phyloP scores from a whole-genome alignment of 208 protist species.

The Leishmania mexicana region DNA sequence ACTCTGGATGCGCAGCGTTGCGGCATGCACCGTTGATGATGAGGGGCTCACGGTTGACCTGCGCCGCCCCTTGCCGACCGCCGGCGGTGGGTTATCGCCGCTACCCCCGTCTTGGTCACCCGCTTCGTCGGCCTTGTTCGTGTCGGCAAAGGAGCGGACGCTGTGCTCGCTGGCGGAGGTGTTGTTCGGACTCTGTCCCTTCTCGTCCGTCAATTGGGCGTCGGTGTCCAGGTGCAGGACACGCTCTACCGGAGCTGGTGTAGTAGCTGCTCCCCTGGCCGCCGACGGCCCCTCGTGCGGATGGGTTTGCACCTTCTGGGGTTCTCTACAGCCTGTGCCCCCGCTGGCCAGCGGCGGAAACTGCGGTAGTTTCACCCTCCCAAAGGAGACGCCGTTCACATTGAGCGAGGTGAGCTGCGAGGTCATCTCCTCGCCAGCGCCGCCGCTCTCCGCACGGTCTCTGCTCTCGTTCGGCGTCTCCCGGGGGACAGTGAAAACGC shows the following conservation, averaged over 20 bases:
- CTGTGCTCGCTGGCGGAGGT: not conserved
- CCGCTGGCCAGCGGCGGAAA: conserved; percentile 13
- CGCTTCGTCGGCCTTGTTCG: not conserved
- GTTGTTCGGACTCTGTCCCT: not conserved
- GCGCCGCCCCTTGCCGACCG: not conserved
- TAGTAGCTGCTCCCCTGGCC: not conserved
- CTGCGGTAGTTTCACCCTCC: conserved; percentile 8
- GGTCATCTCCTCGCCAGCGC: not conserved
- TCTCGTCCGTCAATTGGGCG: not conserved
- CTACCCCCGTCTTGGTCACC: not conserved
- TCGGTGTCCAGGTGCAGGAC: not conserved
- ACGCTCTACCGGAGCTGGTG: not conserved
- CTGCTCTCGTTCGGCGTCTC: conserved; percentile 6
- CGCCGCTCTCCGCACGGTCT: not conserved
- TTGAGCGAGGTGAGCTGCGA: conserved; percentile 16
- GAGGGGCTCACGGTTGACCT: not conserved
- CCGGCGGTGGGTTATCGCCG: not conserved
- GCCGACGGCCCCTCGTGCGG: not conserved
- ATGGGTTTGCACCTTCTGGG: not conserved
- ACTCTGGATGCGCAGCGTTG: not conserved
- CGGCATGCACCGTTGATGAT: not conserved
- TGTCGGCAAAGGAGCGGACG: not conserved
- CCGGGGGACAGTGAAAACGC: conserved; percentile 10
- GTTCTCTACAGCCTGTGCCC: not conserved
- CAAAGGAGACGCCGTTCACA: not conserved